These are phyloP conservation scores for Penicillium maclennaniae DNA, from an alignment of 495 filamentous ascomycete genomes.

Conservation along the genomic window DNA sequence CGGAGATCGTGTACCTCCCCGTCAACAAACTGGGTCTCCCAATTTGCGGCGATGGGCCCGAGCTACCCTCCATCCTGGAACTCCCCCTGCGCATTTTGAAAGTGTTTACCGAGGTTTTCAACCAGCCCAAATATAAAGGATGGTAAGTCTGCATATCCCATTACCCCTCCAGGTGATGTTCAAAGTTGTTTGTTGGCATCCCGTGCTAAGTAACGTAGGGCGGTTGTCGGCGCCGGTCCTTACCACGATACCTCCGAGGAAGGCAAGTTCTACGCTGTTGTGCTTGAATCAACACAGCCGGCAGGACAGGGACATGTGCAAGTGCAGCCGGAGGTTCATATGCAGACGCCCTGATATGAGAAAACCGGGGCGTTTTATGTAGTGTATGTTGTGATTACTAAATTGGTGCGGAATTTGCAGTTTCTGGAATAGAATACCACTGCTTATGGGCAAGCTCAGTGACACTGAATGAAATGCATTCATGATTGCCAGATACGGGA, in stretches of 20 bases:
- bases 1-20: slow-evolving; percentile 35
- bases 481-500: too few relatives aligned
- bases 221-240: slow-evolving; percentile 35
- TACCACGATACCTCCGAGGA: slow-evolving; percentile 41
- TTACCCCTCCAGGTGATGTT: not conserved
- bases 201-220: slow-evolving; percentile 19
- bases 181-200: not conserved
- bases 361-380: not conserved
- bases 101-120: slow-evolving; percentile 45
- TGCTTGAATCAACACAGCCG: slow-evolving; percentile 31
- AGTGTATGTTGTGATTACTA: not conserved
- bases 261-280: slow-evolving; percentile 44
- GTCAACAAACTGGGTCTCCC: slow-evolving; percentile 45
- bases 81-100: slow-evolving; percentile 36
- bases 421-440: not conserved
- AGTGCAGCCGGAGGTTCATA: slow-evolving; percentile 9
- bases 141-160: slow-evolving; percentile 30
- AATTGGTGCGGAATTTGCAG: not conserved
- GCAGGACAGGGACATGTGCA: not conserved
- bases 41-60: slow-evolving; percentile 36
- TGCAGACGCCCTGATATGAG: slow-evolving; percentile 8
- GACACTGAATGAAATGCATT: too few relatives aligned
- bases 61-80: slow-evolving; percentile 38
- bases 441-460: not conserved
- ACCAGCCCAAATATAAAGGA: slow-evolving; percentile 43